Conservation (phyloP, 768 basidiomycete genomes). For the Trametes cubensis region DNA sequence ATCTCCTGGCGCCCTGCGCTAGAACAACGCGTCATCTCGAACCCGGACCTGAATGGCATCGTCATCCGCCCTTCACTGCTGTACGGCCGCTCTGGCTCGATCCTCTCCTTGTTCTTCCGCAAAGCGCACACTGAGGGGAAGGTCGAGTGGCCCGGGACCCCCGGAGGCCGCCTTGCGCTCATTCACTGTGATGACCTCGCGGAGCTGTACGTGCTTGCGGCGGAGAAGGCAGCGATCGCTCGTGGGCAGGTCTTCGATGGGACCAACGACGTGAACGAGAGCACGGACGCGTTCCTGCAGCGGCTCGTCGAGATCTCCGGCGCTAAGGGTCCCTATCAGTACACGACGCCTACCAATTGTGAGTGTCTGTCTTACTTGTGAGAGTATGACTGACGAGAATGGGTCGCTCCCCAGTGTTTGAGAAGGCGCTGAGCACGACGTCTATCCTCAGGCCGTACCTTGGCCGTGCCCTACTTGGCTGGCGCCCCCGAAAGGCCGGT, state of each 20-base stretch:
- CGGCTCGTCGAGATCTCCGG: conserved; percentile 43
- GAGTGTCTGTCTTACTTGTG: conserved; percentile 24
- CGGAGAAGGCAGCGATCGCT: conserved; percentile 42
- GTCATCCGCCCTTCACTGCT: conserved; percentile 49
- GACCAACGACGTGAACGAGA: conserved; percentile 44
- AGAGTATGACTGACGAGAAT: background rate
- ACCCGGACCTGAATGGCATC: conserved; percentile 42
- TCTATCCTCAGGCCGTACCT: conserved; percentile 41
- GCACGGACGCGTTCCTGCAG: conserved; percentile 43
- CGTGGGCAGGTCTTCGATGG: conserved; percentile 46
- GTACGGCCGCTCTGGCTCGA: conserved; percentile 46
- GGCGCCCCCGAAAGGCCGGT: conserved; percentile 45
- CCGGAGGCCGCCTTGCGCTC: conserved; percentile 38
- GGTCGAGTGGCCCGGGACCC: conserved; percentile 39
- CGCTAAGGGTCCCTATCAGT: conserved; percentile 39
- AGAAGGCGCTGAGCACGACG: conserved; percentile 39
- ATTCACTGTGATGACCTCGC: conserved; percentile 52
- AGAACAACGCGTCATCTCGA: conserved; percentile 38
- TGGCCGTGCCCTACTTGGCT: conserved; percentile 46
- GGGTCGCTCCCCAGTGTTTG: conserved; percentile 35
- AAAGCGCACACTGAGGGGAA: conserved; percentile 33
- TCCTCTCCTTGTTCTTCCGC: conserved; percentile 39
- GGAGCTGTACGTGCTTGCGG: conserved; percentile 44
- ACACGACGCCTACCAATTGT: conserved; percentile 39
- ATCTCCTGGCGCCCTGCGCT: conserved; percentile 39